A percentile compares a stretch with the other conserved stretches of the same genome.
Evolutionary conservation across 257 asterid species (phyloP).

Genomic region (Solanum arcanum): DNA sequence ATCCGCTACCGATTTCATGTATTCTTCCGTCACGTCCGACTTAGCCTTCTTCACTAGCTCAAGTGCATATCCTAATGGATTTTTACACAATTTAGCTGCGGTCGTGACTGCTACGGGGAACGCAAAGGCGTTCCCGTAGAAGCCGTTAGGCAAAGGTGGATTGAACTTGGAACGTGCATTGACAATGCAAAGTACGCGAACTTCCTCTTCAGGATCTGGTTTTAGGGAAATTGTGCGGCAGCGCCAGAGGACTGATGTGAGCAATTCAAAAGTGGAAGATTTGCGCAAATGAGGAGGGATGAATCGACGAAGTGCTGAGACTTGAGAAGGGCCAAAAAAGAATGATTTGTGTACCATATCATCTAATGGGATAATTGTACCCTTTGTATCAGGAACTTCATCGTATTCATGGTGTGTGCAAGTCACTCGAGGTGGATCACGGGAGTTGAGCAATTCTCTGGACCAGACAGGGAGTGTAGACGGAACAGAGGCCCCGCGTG

Average conservation of each 20-base stretch:
- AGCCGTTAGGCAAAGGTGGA: slow-evolving; percentile 15
- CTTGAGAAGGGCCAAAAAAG: slow-evolving; percentile 36
- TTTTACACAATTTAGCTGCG: slow-evolving; percentile 10
- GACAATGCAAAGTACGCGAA: slow-evolving; percentile 10
- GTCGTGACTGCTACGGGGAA: slow-evolving; percentile 20
- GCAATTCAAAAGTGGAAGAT: slow-evolving; percentile 21
- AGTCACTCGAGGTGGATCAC: slow-evolving; percentile 27
- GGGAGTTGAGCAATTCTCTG: slow-evolving; percentile 37
- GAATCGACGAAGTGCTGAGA: slow-evolving; percentile 30
- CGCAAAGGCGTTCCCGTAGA: slow-evolving; percentile 28
- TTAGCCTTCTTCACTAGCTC: slow-evolving; percentile 18
- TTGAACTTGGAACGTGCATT: slow-evolving; percentile 9
- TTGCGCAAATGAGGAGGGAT: slow-evolving; percentile 24
- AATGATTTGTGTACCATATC: slow-evolving; percentile 33
- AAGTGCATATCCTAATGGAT: slow-evolving; percentile 18
- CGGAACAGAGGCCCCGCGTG: slow-evolving; percentile 34
- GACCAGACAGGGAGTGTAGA: slow-evolving; percentile 47
- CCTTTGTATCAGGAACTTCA: slow-evolving; percentile 26
- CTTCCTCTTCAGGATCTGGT: slow-evolving; percentile 18
- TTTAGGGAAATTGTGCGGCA: slow-evolving; percentile 17
- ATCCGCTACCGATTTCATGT: slow-evolving; percentile 25
- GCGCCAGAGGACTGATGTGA: slow-evolving; percentile 22
- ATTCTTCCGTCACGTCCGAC: slow-evolving; percentile 12
- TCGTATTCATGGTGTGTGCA: slow-evolving; percentile 45
- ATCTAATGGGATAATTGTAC: slow-evolving; percentile 33